Percentiles rank a stretch among this genome's conserved stretches.
These are phyloP conservation scores for Talaromyces marneffei DNA, from an alignment of 2,329 filamentous ascomycete genomes.

Conservation along the genomic window DNA sequence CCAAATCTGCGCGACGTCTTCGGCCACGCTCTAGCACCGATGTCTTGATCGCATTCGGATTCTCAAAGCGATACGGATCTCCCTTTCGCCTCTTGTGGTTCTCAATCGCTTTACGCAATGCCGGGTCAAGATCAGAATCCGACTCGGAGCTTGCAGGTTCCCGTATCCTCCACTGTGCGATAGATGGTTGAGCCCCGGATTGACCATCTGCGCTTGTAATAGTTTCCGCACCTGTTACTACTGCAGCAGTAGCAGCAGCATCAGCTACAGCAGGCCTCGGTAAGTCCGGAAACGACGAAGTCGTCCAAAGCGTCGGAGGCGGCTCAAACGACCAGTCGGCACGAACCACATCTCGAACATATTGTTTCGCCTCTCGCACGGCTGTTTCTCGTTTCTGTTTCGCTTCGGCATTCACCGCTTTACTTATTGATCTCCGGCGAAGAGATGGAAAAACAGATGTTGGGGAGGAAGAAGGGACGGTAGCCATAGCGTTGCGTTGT, in stretches of 20 bases:
- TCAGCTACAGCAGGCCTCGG: not conserved
- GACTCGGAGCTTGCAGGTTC: constrained; percentile 34
- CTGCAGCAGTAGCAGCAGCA: not conserved
- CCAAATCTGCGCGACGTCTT: constrained; percentile 52
- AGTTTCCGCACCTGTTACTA: not conserved
- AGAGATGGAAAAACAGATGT: constrained; percentile 18
- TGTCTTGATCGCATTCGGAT: constrained; percentile 35
- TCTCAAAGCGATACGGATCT: constrained; percentile 34
- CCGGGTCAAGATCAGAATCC: constrained; percentile 28
- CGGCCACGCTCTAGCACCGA: constrained; percentile 48
- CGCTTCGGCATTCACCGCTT: constrained; percentile 12
- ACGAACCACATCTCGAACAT: constrained; percentile 36
- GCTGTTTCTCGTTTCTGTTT: constrained; percentile 34
- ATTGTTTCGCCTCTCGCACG: constrained; percentile 37
- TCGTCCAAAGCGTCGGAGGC: constrained; percentile 19
- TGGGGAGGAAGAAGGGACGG: constrained; percentile 6
- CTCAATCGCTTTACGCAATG: constrained; percentile 16
- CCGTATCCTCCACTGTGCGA: constrained; percentile 32
- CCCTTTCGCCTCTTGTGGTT: constrained; percentile 12
- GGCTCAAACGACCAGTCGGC: constrained; percentile 39
- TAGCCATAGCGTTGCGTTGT: constrained; percentile 1
- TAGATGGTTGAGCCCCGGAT: constrained; percentile 14
- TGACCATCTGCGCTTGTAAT: not conserved
- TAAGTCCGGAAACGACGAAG: constrained; percentile 15
- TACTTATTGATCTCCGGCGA: constrained; percentile 19